These are phyloP conservation scores for Aspergillus fructus DNA, from an alignment of 2,329 filamentous ascomycete genomes.

Conservation along the genomic window DNA sequence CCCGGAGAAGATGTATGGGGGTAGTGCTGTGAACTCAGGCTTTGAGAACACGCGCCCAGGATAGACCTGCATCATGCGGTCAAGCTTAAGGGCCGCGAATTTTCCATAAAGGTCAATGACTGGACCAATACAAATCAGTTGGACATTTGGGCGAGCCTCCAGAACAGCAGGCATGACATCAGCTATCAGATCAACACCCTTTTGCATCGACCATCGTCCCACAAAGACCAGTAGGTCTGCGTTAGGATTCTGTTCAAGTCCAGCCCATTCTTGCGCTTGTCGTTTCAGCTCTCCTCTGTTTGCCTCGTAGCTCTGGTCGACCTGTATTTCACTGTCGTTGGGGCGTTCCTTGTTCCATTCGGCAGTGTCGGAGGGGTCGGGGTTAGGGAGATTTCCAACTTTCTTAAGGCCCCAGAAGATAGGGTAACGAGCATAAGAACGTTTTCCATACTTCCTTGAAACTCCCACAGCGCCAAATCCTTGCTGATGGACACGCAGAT, in stretches of 20 bases:
- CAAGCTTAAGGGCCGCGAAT: slow-evolving; percentile 65
- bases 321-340: slow-evolving; percentile 48
- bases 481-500: slow-evolving; percentile 65
- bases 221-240: slow-evolving; percentile 69
- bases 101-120: slow-evolving; percentile 68
- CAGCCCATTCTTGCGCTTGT: slow-evolving; percentile 68
- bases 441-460: slow-evolving; percentile 67
- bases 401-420: slow-evolving; percentile 68
- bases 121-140: slow-evolving; percentile 64
- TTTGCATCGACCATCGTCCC: slow-evolving; percentile 68
- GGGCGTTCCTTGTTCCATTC: slow-evolving; percentile 58
- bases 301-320: slow-evolving; percentile 58
- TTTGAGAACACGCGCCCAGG: slow-evolving; percentile 66
- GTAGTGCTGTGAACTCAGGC: slow-evolving; percentile 65
- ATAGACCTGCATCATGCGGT: slow-evolving; percentile 64
- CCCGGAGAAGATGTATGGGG: slow-evolving; percentile 66
- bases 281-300: slow-evolving; percentile 54
- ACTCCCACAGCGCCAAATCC: slow-evolving; percentile 69
- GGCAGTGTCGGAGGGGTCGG: slow-evolving; percentile 64
- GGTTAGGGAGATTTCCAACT: slow-evolving; percentile 64
- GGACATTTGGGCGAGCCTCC: slow-evolving; percentile 59
- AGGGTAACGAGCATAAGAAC: slow-evolving; percentile 65
- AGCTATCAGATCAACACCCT: slow-evolving; percentile 67
- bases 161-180: slow-evolving; percentile 65
- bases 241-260: slow-evolving; percentile 59